Evolutionary conservation across 805 yeast genomes (phyloP).

Genomic region (Candida methanosorbosa): DNA sequence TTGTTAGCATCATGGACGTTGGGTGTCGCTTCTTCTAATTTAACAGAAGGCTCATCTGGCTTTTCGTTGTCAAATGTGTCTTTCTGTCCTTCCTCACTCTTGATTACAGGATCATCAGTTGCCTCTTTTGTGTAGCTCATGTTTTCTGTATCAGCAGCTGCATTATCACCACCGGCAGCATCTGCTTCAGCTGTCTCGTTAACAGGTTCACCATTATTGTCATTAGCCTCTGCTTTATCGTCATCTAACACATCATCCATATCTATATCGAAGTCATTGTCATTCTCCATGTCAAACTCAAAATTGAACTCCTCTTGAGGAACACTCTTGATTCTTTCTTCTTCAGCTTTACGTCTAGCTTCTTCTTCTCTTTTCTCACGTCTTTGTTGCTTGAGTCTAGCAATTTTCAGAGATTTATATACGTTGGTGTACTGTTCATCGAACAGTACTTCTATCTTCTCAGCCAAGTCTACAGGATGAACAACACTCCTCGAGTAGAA

Average conservation of each 20-base stretch:
- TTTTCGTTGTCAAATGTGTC: too few relatives aligned
- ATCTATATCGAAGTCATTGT: slow-evolving; percentile 2
- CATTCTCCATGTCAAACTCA: slow-evolving; percentile 5
- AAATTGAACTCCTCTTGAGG: slow-evolving; percentile 12
- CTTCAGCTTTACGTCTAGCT: slow-evolving; percentile 18
- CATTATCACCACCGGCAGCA: too few relatives aligned
- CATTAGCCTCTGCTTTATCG: too few relatives aligned
- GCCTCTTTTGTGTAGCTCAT: too few relatives aligned
- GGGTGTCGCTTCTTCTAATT: too few relatives aligned
- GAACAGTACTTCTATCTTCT: slow-evolving; percentile 10
- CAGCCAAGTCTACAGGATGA: slow-evolving; percentile 15
- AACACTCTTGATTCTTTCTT: slow-evolving; percentile 10
- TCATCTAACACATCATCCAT: slow-evolving; percentile 13
- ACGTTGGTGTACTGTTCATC: slow-evolving; percentile 12
- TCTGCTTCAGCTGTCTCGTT: too few relatives aligned
- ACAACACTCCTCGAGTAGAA: slow-evolving; percentile 16
- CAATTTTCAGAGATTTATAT: slow-evolving; percentile 19
- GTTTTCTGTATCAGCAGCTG: too few relatives aligned
- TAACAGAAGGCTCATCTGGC: too few relatives aligned
- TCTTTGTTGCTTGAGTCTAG: slow-evolving; percentile 23
- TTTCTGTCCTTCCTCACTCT: too few relatives aligned
- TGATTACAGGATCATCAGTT: too few relatives aligned
- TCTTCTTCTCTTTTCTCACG: slow-evolving; percentile 19
- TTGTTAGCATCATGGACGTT: too few relatives aligned
- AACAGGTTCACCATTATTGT: too few relatives aligned